Conservation (phyloP, 176 grass and related monocot species). For the Oryza meyeriana region DNA sequence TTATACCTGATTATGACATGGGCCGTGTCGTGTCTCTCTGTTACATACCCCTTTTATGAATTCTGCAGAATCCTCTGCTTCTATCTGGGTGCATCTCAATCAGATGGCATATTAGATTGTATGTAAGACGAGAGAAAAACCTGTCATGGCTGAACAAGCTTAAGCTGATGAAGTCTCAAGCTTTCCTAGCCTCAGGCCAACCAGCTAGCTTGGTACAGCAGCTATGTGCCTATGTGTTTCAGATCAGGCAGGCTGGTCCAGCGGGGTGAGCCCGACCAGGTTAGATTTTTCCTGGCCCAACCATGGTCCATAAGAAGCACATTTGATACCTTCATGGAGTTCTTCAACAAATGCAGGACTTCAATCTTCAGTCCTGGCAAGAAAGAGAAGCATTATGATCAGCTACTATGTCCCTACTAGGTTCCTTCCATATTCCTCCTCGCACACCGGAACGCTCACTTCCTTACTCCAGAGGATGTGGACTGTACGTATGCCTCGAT, state of each 20-base stretch:
- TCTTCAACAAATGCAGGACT: neutral
- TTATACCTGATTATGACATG: constrained; percentile 21
- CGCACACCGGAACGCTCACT: too few species aligned
- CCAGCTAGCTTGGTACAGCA: neutral
- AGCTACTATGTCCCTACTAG: too few species aligned
- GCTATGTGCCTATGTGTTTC: neutral
- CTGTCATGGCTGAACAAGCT: neutral
- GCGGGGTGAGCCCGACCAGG: neutral
- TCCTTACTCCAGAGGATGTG: too few species aligned
- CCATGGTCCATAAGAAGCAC: neutral
- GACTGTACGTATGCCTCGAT: too few species aligned
- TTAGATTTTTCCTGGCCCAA: neutral
- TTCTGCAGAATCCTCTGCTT: neutral
- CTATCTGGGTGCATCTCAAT: neutral
- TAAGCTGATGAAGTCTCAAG: neutral
- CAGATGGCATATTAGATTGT: neutral
- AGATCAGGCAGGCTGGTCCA: neutral
- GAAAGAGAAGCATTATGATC: neutral
- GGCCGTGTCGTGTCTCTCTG: neutral
- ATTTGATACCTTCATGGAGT: too few species aligned
- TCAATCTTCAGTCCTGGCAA: neutral
- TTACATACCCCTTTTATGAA: constrained; percentile 22
- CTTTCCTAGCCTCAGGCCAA: neutral
- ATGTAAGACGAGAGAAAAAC: neutral
- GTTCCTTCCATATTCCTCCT: too few species aligned